These are phyloP conservation scores for Fraxinus nigra DNA, from an alignment of 305 asterid species.

Conservation along the genomic window DNA sequence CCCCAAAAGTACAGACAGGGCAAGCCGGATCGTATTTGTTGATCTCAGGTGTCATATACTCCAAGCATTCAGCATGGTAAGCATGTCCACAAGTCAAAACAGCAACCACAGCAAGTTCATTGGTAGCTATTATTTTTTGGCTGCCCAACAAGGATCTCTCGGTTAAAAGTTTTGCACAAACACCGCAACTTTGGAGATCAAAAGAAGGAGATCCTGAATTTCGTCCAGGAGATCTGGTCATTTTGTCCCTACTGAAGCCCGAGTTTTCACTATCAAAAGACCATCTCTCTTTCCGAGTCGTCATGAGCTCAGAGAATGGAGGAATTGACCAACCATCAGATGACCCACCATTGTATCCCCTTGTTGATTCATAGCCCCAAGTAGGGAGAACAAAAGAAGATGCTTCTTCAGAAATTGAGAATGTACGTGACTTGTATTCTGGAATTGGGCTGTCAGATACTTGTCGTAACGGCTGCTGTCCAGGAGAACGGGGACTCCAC, in stretches of 20 bases:
- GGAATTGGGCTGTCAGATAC: conserved; percentile 70
- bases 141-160: conserved; percentile 68
- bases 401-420: conserved; percentile 71
- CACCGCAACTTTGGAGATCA: conserved; percentile 77
- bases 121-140: conserved; percentile 56
- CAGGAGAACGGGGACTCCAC: conserved; percentile 70
- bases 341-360: conserved; percentile 76
- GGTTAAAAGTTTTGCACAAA: conserved; percentile 66
- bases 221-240: conserved; percentile 52
- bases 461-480: conserved; percentile 56
- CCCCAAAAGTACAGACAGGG: conserved; percentile 89
- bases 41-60: conserved; percentile 76
- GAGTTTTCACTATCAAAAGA: conserved; percentile 88
- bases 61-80: conserved; percentile 93
- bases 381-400: conserved; percentile 49
- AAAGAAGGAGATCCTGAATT: conserved; percentile 46
- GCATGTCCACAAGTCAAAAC: conserved; percentile 83
- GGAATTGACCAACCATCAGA: conserved; percentile 86
- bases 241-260: conserved; percentile 56
- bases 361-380: conserved; percentile 67
- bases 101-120: conserved; percentile 79
- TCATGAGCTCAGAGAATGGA: conserved; percentile 56
- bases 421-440: conserved; percentile 59
- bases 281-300: conserved; percentile 74
- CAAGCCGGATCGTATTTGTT: conserved; percentile 83